These are phyloP conservation scores for Zygosaccharomyces kombuchaensis DNA, from an alignment of 805 yeast species.

Conservation along the genomic window DNA sequence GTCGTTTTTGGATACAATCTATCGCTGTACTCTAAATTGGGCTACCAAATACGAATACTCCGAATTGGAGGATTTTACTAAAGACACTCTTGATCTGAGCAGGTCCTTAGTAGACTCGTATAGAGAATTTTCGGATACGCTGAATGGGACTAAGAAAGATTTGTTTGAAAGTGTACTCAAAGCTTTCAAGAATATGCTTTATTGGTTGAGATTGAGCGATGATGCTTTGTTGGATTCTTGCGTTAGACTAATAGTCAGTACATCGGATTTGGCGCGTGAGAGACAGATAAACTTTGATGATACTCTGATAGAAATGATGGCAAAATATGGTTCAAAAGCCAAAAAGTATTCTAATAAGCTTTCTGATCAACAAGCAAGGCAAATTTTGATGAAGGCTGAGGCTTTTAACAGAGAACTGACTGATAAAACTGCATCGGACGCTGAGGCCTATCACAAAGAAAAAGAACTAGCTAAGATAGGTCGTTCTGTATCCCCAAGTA, in stretches of 20 bases:
- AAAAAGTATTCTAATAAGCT: conserved; percentile 67
- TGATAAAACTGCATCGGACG: conserved; percentile 44
- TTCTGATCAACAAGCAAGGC: conserved; percentile 58
- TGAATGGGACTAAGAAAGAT: conserved; percentile 32
- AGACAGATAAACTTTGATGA: conserved; percentile 49
- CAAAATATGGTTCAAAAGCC: conserved; percentile 61
- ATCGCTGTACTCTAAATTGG: conserved; percentile 69
- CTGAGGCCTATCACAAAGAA: conserved; percentile 37
- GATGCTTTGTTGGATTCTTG: conserved; percentile 61
- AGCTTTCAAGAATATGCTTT: conserved; percentile 65
- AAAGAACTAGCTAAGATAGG: conserved; percentile 23
- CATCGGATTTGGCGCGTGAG: conserved; percentile 60
- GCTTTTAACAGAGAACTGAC: conserved; percentile 52
- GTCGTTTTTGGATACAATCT: conserved; percentile 66
- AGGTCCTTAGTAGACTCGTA: conserved; percentile 63
- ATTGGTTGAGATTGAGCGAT: conserved; percentile 83
- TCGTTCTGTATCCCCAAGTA: conserved; percentile 12
- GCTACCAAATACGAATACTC: conserved; percentile 55
- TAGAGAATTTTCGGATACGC: conserved; percentile 42
- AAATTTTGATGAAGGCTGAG: conserved; percentile 58
- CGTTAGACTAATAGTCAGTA: conserved; percentile 61
- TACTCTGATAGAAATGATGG: conserved; percentile 50
- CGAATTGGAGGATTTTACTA: conserved; percentile 70
- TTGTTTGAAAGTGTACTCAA: conserved; percentile 52
- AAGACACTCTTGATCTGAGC: conserved; percentile 80